Conservation (phyloP, 169 alveolate species). For the Pseudocohnilembus persalinus region DNA sequence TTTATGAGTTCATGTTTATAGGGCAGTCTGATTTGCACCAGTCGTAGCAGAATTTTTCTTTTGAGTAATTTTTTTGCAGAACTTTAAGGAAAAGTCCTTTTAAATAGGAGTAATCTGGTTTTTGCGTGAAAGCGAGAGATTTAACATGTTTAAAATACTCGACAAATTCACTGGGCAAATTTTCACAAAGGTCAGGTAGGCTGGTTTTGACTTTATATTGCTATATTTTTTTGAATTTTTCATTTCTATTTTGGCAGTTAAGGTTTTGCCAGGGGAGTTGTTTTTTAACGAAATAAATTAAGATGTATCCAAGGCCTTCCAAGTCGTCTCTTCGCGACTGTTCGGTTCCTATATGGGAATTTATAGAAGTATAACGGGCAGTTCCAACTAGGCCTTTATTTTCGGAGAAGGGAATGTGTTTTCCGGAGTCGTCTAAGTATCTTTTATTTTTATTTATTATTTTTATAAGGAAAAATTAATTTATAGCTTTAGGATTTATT, state of each 20-base stretch:
- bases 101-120: slow-evolving; percentile 61
- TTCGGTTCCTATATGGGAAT: slow-evolving; percentile 82
- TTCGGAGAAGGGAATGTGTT: slow-evolving; percentile 82
- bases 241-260: slow-evolving; percentile 54
- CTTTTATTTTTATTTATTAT: slow-evolving; percentile 76
- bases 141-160: slow-evolving; percentile 64
- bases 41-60: neutral
- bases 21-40: neutral
- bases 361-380: slow-evolving; percentile 84
- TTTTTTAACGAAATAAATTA: slow-evolving; percentile 66
- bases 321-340: slow-evolving; percentile 82
- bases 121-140: slow-evolving; percentile 61
- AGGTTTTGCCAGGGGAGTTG: slow-evolving; percentile 80
- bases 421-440: slow-evolving; percentile 61
- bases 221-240: slow-evolving; percentile 60
- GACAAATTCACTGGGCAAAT: slow-evolving; percentile 62
- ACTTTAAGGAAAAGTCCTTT: too few relatives aligned
- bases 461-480: too few relatives aligned
- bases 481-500: neutral
- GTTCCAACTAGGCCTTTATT: slow-evolving; percentile 85
- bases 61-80: neutral
- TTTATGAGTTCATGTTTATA: too few relatives aligned
- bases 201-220: slow-evolving; percentile 56
- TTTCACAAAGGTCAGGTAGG: slow-evolving; percentile 61
- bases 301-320: slow-evolving; percentile 73